Base-by-base conservation (phyloP, 2,329 filamentous ascomycete species). In the Microascus cirrosus region DNA sequence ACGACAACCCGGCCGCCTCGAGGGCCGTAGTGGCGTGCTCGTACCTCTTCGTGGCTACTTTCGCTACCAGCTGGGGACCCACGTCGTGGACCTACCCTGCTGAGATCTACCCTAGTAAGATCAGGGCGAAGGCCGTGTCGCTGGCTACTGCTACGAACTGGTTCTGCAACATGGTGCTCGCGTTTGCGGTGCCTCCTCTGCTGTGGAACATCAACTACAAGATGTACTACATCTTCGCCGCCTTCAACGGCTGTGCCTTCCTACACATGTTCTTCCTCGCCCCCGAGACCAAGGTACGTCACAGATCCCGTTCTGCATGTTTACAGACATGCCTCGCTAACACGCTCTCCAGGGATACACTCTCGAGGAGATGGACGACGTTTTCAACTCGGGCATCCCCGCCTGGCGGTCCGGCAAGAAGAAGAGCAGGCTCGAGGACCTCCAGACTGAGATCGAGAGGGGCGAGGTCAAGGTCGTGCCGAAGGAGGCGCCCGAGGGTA, bases 211-310 rank as follows among this genome's bases (percentile, higher is more conserved):
- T 83, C 66, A 83, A 25, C 69, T 84, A 73, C 72, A 76, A 80
- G 64, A 83, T 83, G 61, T 92, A 91, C 70, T 81, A 91, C 69
- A 77, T 93, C 62, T 93, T 93, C 66, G 89, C 79, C 13, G 78
- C 83, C 18, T 90, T 90, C 74, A 88, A 87, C 67, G 77, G 77
- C 1, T 76, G 77, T 6, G 87, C 87, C 64, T 83, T 84, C 48
- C 67, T 90, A 56, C 86, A 90, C 67, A 83, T 88, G 65, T 81
- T 82, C 67, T 75, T 91, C 62, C 66, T 74, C 24, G 74, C 74
- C 1, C 86, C 85, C 0, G 77, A 90, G 70, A 90, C 87, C 0
- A 81, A 83, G 61, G 54, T 55, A n/a, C 7, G 39, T 22, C 24
- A 56, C 3, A 6, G 5, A 12, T n/a, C 60, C 20, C 15, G 18